Conservation (phyloP, 805 yeast species). For the Lipomyces kockii region DNA sequence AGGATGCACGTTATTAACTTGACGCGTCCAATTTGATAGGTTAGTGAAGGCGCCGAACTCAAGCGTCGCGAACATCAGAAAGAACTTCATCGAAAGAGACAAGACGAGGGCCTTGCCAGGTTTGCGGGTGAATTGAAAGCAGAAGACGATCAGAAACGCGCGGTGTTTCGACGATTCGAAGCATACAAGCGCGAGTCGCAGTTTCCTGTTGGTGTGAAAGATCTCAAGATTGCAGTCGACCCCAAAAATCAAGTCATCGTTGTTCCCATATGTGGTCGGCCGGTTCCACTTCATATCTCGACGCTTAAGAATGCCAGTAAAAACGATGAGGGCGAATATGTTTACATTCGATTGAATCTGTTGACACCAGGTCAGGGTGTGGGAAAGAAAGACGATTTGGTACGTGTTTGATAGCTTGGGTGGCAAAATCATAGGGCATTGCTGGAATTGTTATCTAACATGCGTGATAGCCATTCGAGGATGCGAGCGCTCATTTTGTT, state of each 20-base stretch:
- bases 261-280: conserved; percentile 90
- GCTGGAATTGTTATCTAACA: not conserved
- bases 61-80: conserved; percentile 81
- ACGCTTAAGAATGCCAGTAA: conserved; percentile 93
- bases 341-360: conserved; percentile 87
- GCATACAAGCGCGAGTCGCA: conserved; percentile 93
- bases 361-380: conserved; percentile 88
- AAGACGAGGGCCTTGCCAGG: conserved; percentile 82
- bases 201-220: conserved; percentile 81
- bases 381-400: conserved; percentile 53
- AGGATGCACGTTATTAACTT: not conserved
- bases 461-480: conserved; percentile 76
- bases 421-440: not conserved
- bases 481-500: conserved; percentile 82
- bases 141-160: conserved; percentile 54
- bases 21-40: conserved; percentile 17
- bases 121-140: conserved; percentile 78
- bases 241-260: conserved; percentile 84
- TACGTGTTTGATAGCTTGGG: conserved; percentile 3
- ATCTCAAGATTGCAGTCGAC: conserved; percentile 85
- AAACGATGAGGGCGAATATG: conserved; percentile 94
- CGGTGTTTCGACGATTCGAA: conserved; percentile 89
- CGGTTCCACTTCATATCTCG: conserved; percentile 96
- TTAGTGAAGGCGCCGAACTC: conserved; percentile 76
- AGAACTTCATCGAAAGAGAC: conserved; percentile 81